phyloP scores from a whole-genome alignment of 2,329 filamentous ascomycete species.

The Xylariaceae sp. region DNA sequence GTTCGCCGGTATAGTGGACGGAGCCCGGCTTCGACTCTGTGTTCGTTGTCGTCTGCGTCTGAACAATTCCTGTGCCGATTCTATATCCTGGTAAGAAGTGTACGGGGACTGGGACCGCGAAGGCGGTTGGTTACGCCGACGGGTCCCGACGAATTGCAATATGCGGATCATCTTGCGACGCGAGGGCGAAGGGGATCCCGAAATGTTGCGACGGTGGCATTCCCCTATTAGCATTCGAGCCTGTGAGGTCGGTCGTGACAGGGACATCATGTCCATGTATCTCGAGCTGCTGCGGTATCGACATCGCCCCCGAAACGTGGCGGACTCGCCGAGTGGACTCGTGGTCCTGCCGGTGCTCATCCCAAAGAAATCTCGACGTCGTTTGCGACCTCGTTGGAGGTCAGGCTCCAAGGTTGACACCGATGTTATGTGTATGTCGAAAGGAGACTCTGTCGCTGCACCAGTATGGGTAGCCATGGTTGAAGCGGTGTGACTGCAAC shows the following conservation, averaged over 20 bases:
- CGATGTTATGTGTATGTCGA: conserved; percentile 25
- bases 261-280: conserved; percentile 25
- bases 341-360: conserved; percentile 25
- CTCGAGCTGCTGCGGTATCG: conserved; percentile 37
- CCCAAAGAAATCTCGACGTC: conserved; percentile 32
- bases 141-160: conserved; percentile 33
- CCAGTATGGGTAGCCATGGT: conserved; percentile 24
- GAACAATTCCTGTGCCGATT: conserved; percentile 18
- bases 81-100: conserved; percentile 3
- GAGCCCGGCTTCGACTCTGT: conserved; percentile 34
- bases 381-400: conserved; percentile 34
- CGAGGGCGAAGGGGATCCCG: conserved; percentile 36
- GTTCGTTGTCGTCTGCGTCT: conserved; percentile 36
- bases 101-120: conserved; percentile 34
- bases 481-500: neutral
- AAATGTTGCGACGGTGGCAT: conserved; percentile 26
- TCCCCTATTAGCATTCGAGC: conserved; percentile 7
- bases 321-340: conserved; percentile 35
- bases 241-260: conserved; percentile 18
- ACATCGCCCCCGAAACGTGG: conserved; percentile 39
- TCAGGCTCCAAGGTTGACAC: conserved; percentile 33
- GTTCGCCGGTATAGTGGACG: conserved; percentile 17
- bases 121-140: conserved; percentile 41
- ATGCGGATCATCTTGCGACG: conserved; percentile 39
- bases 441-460: conserved; percentile 20